Evolutionary conservation across 2,329 filamentous ascomycete species (phyloP).

Genomic region (Zymoseptoria passerinii): DNA sequence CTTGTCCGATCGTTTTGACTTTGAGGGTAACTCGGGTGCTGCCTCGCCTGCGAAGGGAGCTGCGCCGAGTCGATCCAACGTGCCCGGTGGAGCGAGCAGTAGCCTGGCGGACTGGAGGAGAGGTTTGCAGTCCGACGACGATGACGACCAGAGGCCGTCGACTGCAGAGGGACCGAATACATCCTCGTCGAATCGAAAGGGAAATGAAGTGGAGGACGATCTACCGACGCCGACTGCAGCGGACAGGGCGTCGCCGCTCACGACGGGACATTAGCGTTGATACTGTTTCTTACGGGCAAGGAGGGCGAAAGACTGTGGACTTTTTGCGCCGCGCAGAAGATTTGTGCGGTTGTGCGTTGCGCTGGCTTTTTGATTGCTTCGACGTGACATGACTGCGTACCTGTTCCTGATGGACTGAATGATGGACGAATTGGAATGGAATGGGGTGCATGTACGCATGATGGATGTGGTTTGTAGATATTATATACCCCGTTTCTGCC

Average conservation of each 20-base stretch:
- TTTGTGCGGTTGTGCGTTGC: neutral
- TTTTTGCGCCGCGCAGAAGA: too few species aligned
- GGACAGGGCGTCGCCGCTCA: neutral
- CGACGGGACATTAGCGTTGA: neutral
- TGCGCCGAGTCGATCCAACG: conserved; percentile 7
- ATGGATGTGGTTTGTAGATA: neutral
- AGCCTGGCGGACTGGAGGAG: conserved; percentile 74
- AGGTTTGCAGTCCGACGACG: conserved; percentile 51
- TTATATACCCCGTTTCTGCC: neutral
- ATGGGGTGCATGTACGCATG: neutral
- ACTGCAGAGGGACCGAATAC: conserved; percentile 6
- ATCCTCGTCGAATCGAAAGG: conserved; percentile 1
- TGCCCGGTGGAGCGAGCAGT: conserved; percentile 43
- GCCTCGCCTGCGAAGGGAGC: conserved; percentile 3
- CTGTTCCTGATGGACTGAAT: neutral
- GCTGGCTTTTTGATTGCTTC: neutral
- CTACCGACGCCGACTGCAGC: conserved; percentile 7
- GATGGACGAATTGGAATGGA: neutral
- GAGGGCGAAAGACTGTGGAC: neutral
- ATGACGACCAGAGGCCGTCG: conserved; percentile 17
- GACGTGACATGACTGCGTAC: neutral
- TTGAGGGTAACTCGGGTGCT: conserved; percentile 32
- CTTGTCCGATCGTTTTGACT: conserved; percentile 83
- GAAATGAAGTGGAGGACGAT: conserved; percentile 2
- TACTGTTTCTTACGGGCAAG: neutral